Base-by-base conservation (phyloP, 169 alveolate genomes). In the Eimeria brunetti region DNA sequence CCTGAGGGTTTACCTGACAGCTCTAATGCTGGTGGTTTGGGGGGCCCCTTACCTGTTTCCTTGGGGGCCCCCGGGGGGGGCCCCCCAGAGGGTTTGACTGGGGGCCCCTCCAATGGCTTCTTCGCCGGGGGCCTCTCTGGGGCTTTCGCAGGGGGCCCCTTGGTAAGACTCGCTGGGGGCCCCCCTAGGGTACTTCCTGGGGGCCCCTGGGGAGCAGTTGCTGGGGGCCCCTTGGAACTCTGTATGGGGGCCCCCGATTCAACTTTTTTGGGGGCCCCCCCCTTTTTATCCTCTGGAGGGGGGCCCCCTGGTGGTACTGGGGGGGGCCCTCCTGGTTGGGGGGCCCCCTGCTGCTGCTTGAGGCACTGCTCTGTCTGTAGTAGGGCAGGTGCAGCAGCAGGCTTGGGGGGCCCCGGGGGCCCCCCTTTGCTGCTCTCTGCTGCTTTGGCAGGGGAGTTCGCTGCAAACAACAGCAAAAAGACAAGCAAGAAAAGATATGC, bases 31-130 rank as follows among this genome's bases (percentile, higher is more conserved):
- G 62, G 24, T 44, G 58, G 0, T 33, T 76, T 76, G 11, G 60
- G 56, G 86, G 86, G 60, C 60, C 62, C 56, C n/a, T 76, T 30
- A 7, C 8, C 4, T 33, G 11, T 16, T 41, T 16, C 24, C 27
- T 38, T 24, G 33, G 51, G 86, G 24, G 62, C 38, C 51, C 60
- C 86, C n/a, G 24, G 60, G 3, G 62, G 58, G 11, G 56, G 86
- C 49, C 27, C n/a, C 49, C 14, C 27, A 38, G 60, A 60, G 86
- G 86, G 86, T 5, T 60, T n/a, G n/a, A 58, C 86, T 41, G 86
- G 56, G 4, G 41, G 86, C 86, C 4, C n/a, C 60, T 18, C 58
- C 8, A 20, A 4, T 41, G 27, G 86, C 16, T 76, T 6, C 41
- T 44, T 76, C 36, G 41, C 60, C 20, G 60, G 62, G 51, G 60